Evolutionary conservation across 2,329 filamentous ascomycete species (phyloP).

Genomic region (Botrytis fabae): DNA sequence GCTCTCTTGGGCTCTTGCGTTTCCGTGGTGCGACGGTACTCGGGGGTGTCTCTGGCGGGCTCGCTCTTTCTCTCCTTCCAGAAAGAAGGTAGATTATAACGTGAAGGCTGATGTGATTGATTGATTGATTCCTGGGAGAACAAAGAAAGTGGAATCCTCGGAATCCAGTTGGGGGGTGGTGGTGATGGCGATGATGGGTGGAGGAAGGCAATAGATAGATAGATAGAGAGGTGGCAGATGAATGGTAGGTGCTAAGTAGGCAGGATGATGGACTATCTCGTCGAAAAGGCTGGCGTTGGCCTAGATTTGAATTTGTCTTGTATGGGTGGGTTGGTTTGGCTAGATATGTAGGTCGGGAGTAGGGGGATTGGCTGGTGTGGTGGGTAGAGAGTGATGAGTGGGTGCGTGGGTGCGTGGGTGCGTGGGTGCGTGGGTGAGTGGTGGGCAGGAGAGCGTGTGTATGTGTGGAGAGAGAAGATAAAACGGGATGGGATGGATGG

Average conservation of each 20-base stretch:
- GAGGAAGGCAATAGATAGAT: background rate
- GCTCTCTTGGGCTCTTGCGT: background rate
- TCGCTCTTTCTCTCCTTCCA: background rate
- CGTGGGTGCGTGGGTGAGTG: background rate
- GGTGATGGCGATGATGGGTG: background rate
- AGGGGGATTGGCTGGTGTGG: no score
- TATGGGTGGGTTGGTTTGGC: background rate
- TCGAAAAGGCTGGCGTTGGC: constrained; percentile 6
- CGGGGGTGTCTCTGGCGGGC: background rate
- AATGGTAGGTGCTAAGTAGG: background rate
- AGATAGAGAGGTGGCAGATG: background rate
- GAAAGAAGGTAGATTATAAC: background rate
- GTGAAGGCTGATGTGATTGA: background rate
- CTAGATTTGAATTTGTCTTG: background rate
- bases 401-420: no score
- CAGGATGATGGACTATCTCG: background rate
- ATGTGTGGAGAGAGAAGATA: background rate
- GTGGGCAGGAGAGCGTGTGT: background rate
- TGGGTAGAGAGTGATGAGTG: background rate
- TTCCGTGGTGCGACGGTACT: background rate
- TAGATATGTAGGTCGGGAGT: background rate
- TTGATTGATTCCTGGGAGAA: background rate
- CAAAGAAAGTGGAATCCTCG: background rate
- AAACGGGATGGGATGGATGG: constrained; percentile 1
- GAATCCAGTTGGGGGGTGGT: background rate